phyloP scores from a whole-genome alignment of 257 asterid species.

The Osmanthus fragrans region DNA sequence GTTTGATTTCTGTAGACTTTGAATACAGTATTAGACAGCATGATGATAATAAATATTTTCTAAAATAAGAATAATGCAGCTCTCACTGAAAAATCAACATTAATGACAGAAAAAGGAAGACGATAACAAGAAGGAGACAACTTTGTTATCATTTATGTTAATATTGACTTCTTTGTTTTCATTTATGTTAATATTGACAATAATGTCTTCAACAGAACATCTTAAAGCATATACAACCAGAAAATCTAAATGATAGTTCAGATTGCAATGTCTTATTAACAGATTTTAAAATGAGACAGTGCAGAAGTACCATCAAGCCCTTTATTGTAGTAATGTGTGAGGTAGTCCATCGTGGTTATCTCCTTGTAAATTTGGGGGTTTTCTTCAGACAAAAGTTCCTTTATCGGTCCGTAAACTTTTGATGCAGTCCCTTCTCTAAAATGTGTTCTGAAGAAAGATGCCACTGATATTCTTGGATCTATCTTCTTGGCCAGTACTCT shows the following conservation, averaged over 20 bases:
- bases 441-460: constrained; percentile 28
- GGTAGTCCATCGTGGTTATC: constrained; percentile 14
- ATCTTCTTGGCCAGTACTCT: constrained; percentile 30
- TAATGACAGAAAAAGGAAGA: no score
- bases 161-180: no score
- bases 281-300: constrained; percentile 18
- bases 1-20: no score
- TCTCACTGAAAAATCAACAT: no score
- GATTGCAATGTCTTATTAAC: neutral
- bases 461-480: constrained; percentile 46
- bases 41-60: no score
- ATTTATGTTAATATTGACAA: no score
- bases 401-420: constrained; percentile 32
- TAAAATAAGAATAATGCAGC: no score
- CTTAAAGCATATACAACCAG: no score
- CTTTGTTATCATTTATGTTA: no score
- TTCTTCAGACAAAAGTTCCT: constrained; percentile 36
- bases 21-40: no score
- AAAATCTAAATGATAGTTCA: neutral
- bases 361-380: constrained; percentile 28
- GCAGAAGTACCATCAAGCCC: constrained; percentile 29
- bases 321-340: constrained; percentile 15
- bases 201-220: no score
- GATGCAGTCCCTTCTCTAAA: constrained; percentile 15
- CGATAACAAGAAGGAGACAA: no score